These are phyloP conservation scores for Andrographis paniculata DNA, from an alignment of 305 asterid species.

Conservation along the genomic window DNA sequence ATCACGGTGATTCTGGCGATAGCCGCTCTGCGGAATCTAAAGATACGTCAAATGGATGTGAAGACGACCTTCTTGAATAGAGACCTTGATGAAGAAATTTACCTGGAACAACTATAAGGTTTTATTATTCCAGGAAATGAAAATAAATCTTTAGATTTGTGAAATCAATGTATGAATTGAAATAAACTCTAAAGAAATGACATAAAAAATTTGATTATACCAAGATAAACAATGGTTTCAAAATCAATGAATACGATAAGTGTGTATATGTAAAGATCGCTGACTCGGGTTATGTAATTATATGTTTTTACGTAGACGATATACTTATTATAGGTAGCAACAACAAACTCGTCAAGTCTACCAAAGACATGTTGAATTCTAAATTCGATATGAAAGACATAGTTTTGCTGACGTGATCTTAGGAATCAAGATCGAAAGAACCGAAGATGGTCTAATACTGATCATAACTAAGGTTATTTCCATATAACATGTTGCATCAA, in stretches of 20 bases:
- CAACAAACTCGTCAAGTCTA: background rate
- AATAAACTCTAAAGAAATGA: no score
- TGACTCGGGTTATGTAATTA: no score
- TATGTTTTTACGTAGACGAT: constrained; percentile 1
- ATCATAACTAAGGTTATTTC: no score
- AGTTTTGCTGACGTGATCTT: no score
- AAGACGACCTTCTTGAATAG: background rate
- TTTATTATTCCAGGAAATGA: background rate
- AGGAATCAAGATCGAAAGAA: no score
- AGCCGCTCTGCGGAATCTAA: background rate
- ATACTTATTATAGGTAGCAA: constrained; percentile 2
- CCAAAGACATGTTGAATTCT: background rate
- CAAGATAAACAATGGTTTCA: background rate
- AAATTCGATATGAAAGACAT: constrained; percentile 4
- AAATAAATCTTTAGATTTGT: background rate
- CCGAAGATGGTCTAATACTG: no score
- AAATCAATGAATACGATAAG: no score
- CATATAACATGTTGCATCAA: no score
- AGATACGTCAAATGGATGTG: background rate
- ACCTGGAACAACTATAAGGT: background rate
- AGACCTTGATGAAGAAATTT: background rate
- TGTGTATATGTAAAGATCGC: no score
- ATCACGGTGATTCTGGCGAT: background rate
- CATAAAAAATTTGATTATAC: background rate
- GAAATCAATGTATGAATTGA: background rate